phyloP scores from a whole-genome alignment of 2,329 filamentous ascomycete genomes.

The Coleophoma eucalyptorum region DNA sequence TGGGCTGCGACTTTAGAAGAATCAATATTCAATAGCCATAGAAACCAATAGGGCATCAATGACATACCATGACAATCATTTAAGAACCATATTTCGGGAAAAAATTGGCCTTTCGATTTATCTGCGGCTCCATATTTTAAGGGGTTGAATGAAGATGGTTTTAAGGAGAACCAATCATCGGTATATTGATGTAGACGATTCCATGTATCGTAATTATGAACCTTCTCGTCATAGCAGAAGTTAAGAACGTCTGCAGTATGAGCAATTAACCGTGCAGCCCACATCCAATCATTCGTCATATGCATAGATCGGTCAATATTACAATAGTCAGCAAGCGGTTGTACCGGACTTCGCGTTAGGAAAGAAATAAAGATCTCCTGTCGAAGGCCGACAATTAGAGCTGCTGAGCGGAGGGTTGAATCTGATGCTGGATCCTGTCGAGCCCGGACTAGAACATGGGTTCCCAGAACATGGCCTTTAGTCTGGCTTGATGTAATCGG shows the following conservation, averaged over 20 bases:
- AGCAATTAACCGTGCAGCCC: background rate
- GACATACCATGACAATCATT: constrained; percentile 2
- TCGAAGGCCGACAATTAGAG: background rate
- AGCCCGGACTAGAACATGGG: too few relatives aligned
- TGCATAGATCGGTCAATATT: background rate
- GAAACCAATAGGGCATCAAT: too few relatives aligned
- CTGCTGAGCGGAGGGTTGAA: background rate
- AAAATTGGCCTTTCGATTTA: background rate
- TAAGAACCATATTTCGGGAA: background rate
- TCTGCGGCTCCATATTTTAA: background rate
- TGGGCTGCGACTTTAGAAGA: background rate
- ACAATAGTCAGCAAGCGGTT: background rate
- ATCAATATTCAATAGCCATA: too few relatives aligned
- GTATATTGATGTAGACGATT: background rate
- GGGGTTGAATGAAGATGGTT: background rate
- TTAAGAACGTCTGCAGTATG: background rate
- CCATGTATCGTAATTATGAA: background rate
- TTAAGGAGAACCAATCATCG: background rate
- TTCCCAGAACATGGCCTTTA: too few relatives aligned
- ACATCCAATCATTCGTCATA: background rate
- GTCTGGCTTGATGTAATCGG: too few relatives aligned
- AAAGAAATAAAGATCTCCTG: background rate
- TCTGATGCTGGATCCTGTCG: too few relatives aligned
- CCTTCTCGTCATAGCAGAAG: background rate
- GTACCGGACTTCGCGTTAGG: background rate